A percentile compares a stretch with the other conserved stretches of the same genome.
These are phyloP conservation scores for Agapanthus africanus DNA, from an alignment of 106 monocot genomes.

Conservation along the genomic window DNA sequence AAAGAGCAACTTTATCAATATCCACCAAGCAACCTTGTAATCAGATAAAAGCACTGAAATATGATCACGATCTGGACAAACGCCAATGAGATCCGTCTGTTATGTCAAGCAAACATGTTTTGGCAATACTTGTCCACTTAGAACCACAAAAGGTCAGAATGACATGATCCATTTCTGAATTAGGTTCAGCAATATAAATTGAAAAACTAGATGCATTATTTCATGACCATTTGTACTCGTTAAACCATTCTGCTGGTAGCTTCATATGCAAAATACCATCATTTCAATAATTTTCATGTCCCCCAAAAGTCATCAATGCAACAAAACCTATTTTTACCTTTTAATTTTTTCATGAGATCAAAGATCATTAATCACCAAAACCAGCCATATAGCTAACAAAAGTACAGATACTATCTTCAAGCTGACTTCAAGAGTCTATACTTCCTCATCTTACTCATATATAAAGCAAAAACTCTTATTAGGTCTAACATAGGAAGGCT, in stretches of 20 bases:
- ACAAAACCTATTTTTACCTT: neutral
- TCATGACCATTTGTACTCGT: neutral
- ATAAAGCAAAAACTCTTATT: slow-evolving; percentile 4
- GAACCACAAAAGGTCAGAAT: neutral
- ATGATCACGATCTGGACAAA: neutral
- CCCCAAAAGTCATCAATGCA: neutral
- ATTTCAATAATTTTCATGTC: neutral
- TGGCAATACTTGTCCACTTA: neutral
- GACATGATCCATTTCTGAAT: neutral
- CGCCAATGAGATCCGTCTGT: neutral
- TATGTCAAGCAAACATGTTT: neutral
- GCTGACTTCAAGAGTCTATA: slow-evolving; percentile 15
- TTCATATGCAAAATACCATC: neutral
- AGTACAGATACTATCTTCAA: slow-evolving; percentile 9
- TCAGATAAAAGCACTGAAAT: slow-evolving; percentile 2
- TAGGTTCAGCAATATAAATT: neutral
- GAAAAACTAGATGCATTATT: neutral
- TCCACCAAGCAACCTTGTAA: neutral
- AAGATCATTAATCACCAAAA: slow-evolving; percentile 1
- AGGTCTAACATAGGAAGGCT: slow-evolving; percentile 2
- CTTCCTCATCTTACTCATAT: neutral
- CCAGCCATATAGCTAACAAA: neutral
- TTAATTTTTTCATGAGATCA: neutral
- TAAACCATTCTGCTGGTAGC: neutral
- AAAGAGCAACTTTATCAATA: neutral